Evolutionary conservation across 306 rosid species (phyloP).

Genomic region (Parietaria judaica): DNA sequence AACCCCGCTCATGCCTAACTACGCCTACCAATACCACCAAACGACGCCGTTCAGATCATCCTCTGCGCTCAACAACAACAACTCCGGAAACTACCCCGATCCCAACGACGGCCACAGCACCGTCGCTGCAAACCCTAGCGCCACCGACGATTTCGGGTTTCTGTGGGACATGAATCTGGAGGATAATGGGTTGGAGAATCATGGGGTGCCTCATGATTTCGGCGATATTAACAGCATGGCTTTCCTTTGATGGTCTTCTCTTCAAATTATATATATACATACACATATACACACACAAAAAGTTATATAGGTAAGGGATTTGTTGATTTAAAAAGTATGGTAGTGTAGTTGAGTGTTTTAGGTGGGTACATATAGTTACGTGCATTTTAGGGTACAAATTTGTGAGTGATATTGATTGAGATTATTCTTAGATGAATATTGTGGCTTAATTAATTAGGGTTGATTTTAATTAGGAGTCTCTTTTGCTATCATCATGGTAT

Average conservation of each 20-base stretch:
- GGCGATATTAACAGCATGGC: slow-evolving; percentile 55
- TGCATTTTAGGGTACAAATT: background rate
- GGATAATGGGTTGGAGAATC: slow-evolving; percentile 44
- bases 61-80: slow-evolving; percentile 34
- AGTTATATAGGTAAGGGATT: background rate
- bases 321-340: background rate
- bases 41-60: slow-evolving; percentile 30
- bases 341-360: background rate
- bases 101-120: slow-evolving; percentile 24
- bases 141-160: slow-evolving; percentile 48
- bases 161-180: slow-evolving; percentile 76
- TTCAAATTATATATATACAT: background rate
- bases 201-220: slow-evolving; percentile 30
- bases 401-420: too few relatives aligned
- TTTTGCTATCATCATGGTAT: too few relatives aligned
- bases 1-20: slow-evolving; percentile 22
- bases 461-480: too few relatives aligned
- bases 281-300: background rate
- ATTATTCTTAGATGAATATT: too few relatives aligned
- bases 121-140: slow-evolving; percentile 1
- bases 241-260: slow-evolving; percentile 31
- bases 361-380: background rate
- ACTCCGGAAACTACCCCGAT: slow-evolving; percentile 36
- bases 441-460: too few relatives aligned
- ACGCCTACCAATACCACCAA: slow-evolving; percentile 45